Evolutionary conservation across 1,284 basidiomycete genomes (phyloP), one percentile per base, ranked within the genome.

Genomic region (Ganoderma sinense): DNA sequence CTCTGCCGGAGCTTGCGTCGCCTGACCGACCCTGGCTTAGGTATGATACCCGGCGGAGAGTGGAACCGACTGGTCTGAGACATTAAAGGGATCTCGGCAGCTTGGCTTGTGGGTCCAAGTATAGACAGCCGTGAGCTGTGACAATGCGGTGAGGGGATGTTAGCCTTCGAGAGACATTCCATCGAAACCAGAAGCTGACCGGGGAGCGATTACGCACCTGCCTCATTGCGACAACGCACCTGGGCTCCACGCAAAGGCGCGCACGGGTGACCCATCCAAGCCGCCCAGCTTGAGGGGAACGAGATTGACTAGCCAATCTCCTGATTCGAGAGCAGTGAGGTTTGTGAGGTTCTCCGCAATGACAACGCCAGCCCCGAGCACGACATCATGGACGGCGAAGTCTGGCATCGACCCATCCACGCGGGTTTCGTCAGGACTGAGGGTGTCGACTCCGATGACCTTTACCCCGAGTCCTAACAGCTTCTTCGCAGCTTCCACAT

Each of bases 321-420:
- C 81, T n/a, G 77, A 75, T 55, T 78, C 67, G 26, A 88, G 78
- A 29, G 76, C 73, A 26, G 81, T 82, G 71, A 89, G 77, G 73
- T 86, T 89, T 36, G 83, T 86, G 73, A 93, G 73, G 69, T 93
- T 93, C 81, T 93, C 91, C n/a, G 86, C 90, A 67, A 93, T 89
- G 10, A 91, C 74, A 1, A 85, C 84, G 0, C 87, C 90, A 0
- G 81, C 82, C 31, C 88, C 88, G 10, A 94, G 83, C 8, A 92
- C 78, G 1, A 80, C 80, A 55, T 88, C 80, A 73, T 94, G 92
- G 62, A 86, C 86, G 10, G 80, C 85, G 74, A 86, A 89, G 36
- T 81, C 83, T 8, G 79, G 68, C 23, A 51, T 65, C 2, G 56
- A 26, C 62, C 79, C 62, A 73, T 77, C 81, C 26, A 73, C 71